phyloP scores from a whole-genome alignment of 495 filamentous ascomycete species.

The Tuber borchii region DNA sequence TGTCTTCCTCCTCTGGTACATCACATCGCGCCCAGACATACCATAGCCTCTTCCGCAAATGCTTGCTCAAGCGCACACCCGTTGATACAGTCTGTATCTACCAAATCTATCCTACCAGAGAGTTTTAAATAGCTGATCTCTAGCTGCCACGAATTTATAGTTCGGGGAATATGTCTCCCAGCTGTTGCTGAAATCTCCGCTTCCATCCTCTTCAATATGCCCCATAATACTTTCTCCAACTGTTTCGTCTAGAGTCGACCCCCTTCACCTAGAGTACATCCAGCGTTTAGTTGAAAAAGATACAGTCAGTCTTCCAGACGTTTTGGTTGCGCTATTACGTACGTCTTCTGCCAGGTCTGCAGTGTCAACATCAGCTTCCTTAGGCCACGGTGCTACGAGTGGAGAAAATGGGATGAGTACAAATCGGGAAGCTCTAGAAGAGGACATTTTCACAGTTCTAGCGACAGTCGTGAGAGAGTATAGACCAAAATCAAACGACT shows the following conservation, averaged over 20 bases:
- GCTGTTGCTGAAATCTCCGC: conserved; percentile 31
- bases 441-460: conserved; percentile 35
- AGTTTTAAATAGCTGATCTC: conserved; percentile 6
- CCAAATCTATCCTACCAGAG: not conserved
- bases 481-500: conserved; percentile 35
- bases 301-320: conserved; percentile 29
- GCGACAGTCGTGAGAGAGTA: conserved; percentile 23
- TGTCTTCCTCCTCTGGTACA: conserved; percentile 18
- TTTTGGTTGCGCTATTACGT: conserved; percentile 32
- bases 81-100: conserved; percentile 27
- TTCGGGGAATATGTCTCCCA: conserved; percentile 37
- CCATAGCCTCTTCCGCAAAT: conserved; percentile 30
- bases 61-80: conserved; percentile 23
- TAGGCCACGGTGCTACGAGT: not conserved
- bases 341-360: conserved; percentile 23
- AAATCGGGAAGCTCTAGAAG: conserved; percentile 32
- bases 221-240: conserved; percentile 34
- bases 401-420: conserved; percentile 9
- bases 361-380: conserved; percentile 16
- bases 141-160: conserved; percentile 10
- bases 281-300: conserved; percentile 38
- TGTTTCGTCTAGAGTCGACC: conserved; percentile 30
- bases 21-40: conserved; percentile 31
- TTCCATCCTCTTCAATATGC: conserved; percentile 30
- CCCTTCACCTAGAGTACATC: conserved; percentile 37